Percentiles rank a stretch among this genome's conserved stretches.
These are phyloP conservation scores for Whalleya microplaca DNA, from an alignment of 2,329 filamentous ascomycete species.

Conservation along the genomic window DNA sequence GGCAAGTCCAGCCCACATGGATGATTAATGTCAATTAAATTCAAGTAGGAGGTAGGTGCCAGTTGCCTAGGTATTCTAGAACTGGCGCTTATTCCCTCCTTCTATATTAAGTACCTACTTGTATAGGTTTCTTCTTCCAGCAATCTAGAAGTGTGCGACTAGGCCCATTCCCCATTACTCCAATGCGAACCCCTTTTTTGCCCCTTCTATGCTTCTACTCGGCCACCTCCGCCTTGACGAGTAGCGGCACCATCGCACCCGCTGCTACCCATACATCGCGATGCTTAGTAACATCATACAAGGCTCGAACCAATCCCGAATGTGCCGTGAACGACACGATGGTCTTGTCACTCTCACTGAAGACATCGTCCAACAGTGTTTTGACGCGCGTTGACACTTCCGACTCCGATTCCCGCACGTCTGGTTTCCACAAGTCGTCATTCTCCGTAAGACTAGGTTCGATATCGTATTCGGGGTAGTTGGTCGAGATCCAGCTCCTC, in stretches of 20 bases:
- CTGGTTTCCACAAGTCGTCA: slow-evolving; percentile 56
- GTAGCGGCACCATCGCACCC: slow-evolving; percentile 57
- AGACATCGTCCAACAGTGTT: slow-evolving; percentile 51
- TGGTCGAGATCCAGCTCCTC: slow-evolving; percentile 50
- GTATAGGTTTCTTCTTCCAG: too few relatives aligned
- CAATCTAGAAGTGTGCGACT: too few relatives aligned
- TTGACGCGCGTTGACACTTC: slow-evolving; percentile 51
- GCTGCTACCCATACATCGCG: slow-evolving; percentile 50
- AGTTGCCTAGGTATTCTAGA: too few relatives aligned
- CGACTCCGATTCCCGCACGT: slow-evolving; percentile 51
- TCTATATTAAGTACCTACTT: too few relatives aligned
- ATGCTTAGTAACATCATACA: slow-evolving; percentile 49
- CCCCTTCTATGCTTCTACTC: too few relatives aligned
- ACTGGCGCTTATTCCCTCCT: too few relatives aligned
- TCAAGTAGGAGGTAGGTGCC: too few relatives aligned
- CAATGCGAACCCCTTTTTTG: too few relatives aligned
- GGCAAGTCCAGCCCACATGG: too few relatives aligned
- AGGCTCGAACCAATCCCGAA: slow-evolving; percentile 49
- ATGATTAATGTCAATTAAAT: too few relatives aligned
- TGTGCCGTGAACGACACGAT: slow-evolving; percentile 57
- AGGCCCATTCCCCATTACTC: too few relatives aligned
- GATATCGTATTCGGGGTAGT: slow-evolving; percentile 55
- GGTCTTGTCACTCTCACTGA: slow-evolving; percentile 41
- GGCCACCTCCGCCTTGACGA: slow-evolving; percentile 50
- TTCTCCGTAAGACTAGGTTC: slow-evolving; percentile 59